Conservation (phyloP, 1,284 basidiomycete genomes). For the Ustilago tritici region DNA sequence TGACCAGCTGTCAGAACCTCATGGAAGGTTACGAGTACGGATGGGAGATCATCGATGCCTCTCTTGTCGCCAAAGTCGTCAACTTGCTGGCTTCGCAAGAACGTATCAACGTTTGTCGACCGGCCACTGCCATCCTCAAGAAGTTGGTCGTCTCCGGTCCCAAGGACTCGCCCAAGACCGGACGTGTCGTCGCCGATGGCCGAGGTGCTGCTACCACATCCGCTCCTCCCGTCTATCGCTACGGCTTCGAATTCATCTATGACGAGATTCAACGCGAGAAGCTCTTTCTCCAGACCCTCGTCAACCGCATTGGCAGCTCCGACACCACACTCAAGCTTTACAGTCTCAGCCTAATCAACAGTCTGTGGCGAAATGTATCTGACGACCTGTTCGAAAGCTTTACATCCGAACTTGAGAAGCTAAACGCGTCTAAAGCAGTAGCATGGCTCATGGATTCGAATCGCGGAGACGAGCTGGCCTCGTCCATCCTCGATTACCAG, state of each 20-base stretch:
- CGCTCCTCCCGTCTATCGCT: slow-evolving; percentile 47
- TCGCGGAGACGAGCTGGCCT: slow-evolving; percentile 84
- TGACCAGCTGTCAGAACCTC: slow-evolving; percentile 85
- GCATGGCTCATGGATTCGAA: slow-evolving; percentile 79
- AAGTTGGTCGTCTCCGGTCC: slow-evolving; percentile 75
- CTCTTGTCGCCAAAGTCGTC: slow-evolving; percentile 82
- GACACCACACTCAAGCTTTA: slow-evolving; percentile 66
- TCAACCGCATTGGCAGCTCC: slow-evolving; percentile 64
- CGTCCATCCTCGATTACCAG: slow-evolving; percentile 90
- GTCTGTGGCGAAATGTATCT: slow-evolving; percentile 81
- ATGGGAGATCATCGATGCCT: slow-evolving; percentile 79
- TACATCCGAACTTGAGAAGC: slow-evolving; percentile 79
- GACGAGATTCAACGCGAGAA: slow-evolving; percentile 55
- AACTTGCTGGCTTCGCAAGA: slow-evolving; percentile 75
- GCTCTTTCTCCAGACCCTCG: slow-evolving; percentile 63
- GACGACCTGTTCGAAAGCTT: slow-evolving; percentile 83
- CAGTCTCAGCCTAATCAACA: slow-evolving; percentile 78
- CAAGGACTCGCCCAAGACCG: slow-evolving; percentile 47
- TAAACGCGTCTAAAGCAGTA: slow-evolving; percentile 82
- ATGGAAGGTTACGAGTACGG: slow-evolving; percentile 70
- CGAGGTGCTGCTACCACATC: slow-evolving; percentile 20
- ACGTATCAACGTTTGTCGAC: slow-evolving; percentile 88
- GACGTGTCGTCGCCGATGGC: slow-evolving; percentile 41
- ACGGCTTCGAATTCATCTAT: slow-evolving; percentile 66
- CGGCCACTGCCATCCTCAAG: slow-evolving; percentile 91